Base-by-base conservation (phyloP, 805 yeast genomes). In the Candida ortonii region DNA sequence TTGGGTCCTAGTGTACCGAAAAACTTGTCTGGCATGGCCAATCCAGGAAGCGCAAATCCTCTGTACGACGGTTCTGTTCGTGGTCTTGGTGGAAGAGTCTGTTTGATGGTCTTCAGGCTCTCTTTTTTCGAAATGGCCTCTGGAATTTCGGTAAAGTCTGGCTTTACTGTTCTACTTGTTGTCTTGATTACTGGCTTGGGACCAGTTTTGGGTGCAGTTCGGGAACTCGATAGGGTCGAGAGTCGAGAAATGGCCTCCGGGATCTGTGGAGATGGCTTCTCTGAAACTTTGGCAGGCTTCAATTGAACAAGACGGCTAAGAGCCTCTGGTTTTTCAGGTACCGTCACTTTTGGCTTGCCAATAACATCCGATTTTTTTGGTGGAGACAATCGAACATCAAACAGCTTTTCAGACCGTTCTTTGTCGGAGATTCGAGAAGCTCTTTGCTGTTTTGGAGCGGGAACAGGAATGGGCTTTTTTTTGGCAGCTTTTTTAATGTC, bases 201-300 rank as follows among this genome's bases (percentile, higher is more conserved):
- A 7, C 30, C 24, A 3, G 37, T 23, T 16, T 46, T 45, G 6
- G 38, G 46, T 2, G 35, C 30, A 8, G 49, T 49, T 14, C 41
- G 46, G 6, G 51, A 30, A 25, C 42, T 46, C 17, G 33, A 43
- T 32, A 57, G 34, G 4, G 23, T 36, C 9, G 46, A 43, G 3
- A 47, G 33, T 25, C 35, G 46, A 18, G 35, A 36, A 21, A 59
- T 37, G 1, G 63, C 64, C 30, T 59, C 65, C 4, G 64, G 57
- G 9, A 39, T 37, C 15, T 41, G 33, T 4, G 41, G 25, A 22
- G 41, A 30, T 20, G 28, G 38, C 18, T 37, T 43, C 7, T 25
- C 30, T 2, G 36, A 28, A 3, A 52, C 44, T 11, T 34, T 41
- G 7, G 49, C 30, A 3, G 51, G 40, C 28, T 43, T 49, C 36